Percentiles rank a stretch among this genome's conserved stretches.
Evolutionary conservation across 331 rosid genomes (phyloP).

Genomic region (Quercus phellos): DNA sequence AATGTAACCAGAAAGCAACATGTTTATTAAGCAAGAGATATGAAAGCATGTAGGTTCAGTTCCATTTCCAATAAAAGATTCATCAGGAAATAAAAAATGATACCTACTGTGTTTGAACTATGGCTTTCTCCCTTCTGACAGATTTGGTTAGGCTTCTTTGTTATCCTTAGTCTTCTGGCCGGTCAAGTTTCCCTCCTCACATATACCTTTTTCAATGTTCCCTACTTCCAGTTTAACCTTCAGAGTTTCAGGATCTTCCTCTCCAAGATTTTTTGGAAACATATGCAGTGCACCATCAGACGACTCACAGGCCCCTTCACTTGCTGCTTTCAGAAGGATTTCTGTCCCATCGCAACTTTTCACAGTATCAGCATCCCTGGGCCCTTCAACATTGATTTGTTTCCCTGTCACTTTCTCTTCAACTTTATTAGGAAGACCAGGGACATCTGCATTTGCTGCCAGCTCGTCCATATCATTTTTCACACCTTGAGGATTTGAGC

Average conservation of each 20-base stretch:
- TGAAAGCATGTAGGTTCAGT: neutral
- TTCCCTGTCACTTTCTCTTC: neutral
- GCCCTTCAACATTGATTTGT: neutral
- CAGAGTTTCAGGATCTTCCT: neutral
- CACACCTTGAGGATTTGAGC: neutral
- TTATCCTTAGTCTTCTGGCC: neutral
- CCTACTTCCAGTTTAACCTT: neutral
- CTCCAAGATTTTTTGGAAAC: neutral
- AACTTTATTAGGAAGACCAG: neutral
- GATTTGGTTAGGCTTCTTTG: neutral
- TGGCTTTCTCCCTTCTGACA: neutral
- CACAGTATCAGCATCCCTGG: neutral
- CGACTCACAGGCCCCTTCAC: neutral
- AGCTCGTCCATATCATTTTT: neutral
- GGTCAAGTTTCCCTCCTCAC: too few relatives aligned
- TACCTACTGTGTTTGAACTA: neutral
- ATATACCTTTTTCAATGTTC: too few relatives aligned
- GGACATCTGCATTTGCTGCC: neutral
- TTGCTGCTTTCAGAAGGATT: neutral
- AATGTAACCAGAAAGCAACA: neutral
- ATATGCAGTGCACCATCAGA: neutral
- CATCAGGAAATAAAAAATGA: neutral
- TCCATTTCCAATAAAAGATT: neutral
- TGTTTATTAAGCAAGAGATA: neutral
- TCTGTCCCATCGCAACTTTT: neutral